Evolutionary conservation across 495 filamentous ascomycete species (phyloP).

Genomic region (Penicillium cinerascens): DNA sequence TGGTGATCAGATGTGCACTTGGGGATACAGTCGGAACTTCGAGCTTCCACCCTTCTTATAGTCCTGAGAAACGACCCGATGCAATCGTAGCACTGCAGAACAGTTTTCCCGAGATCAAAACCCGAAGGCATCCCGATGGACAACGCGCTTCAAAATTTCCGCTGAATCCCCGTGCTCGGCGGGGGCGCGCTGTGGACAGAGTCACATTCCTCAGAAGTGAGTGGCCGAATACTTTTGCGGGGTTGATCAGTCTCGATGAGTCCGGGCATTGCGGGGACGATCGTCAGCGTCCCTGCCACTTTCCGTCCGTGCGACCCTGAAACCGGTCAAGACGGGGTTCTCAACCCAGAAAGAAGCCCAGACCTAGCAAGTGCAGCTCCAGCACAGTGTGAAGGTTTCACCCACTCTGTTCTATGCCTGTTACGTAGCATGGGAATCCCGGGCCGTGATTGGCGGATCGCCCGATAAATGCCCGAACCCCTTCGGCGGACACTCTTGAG

Average conservation of each 20-base stretch:
- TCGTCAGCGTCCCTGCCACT: background rate
- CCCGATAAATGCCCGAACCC: slow-evolving; percentile 36
- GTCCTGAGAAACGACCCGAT: background rate
- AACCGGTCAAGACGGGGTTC: background rate
- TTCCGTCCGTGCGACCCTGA: background rate
- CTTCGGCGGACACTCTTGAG: background rate
- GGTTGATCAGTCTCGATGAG: slow-evolving; percentile 8
- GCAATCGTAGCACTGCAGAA: background rate
- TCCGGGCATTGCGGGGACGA: slow-evolving; percentile 6
- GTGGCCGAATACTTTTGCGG: slow-evolving; percentile 19
- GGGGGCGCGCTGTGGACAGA: background rate
- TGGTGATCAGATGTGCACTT: slow-evolving; percentile 7
- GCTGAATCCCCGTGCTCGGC: slow-evolving; percentile 18
- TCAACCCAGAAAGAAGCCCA: background rate
- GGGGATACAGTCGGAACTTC: background rate
- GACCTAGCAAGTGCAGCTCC: background rate
- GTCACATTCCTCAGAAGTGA: slow-evolving; percentile 2
- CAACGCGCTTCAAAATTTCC: slow-evolving; percentile 14
- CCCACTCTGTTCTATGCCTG: background rate
- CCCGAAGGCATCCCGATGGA: slow-evolving; percentile 12
- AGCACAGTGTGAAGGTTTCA: background rate
- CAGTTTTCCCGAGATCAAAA: background rate
- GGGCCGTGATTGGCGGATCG: slow-evolving; percentile 23
- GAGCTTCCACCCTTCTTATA: slow-evolving; percentile 13
- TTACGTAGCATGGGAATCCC: background rate